Evolutionary conservation across 129 eudicot species (phyloP), one percentile per base, ranked within the genome.

Genomic region (Gnaphalium uliginosum): DNA sequence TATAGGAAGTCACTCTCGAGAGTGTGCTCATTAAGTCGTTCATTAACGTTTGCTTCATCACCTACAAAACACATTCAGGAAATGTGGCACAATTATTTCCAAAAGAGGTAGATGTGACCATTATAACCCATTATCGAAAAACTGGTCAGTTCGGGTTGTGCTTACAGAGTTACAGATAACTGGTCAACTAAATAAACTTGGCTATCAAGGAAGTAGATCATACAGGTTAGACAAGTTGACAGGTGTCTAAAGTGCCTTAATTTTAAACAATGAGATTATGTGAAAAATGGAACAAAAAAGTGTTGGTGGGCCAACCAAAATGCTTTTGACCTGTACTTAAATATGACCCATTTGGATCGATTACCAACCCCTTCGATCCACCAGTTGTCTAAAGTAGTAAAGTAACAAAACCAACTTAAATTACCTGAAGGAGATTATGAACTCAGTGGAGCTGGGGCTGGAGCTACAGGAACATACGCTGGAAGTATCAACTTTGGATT

Each of bases 371-470:
- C 0, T 46, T n/a, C 53, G 1, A 46, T 13, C 53, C 53, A 46
- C 2, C n/a, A 39, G n/a, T 60, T n/a, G n/a, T n/a, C n/a, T n/a
- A 66, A 33, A 39, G 48, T 10, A 30, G 25, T 60, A 39, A 43
- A 74, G 61, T 62, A 41, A 43, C 11, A 50, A 27, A 5, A 50
- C 64, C 72, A 46, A 41, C 60, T 41, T 62, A 10, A 78, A 60
- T 18, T 78, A 84, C 90, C 90, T 89, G 76, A 61, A 69, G 81
- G 71, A 66, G 84, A 26, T 58, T 69, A 79, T 8, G 75, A 75
- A 56, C 68, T 17, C 29, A 86, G 74, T 50, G 91, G 86, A 25
- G 86, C 67, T 53, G 89, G 90, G 26, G 81, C 82, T 53, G 87
- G 90, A 65, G 85, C 70, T 41, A 80, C 83, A 63, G 80, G 54